Evolutionary conservation across 192 early-diverging fungal genomes (phyloP).

Genomic region (Chytriomyces confervae): DNA sequence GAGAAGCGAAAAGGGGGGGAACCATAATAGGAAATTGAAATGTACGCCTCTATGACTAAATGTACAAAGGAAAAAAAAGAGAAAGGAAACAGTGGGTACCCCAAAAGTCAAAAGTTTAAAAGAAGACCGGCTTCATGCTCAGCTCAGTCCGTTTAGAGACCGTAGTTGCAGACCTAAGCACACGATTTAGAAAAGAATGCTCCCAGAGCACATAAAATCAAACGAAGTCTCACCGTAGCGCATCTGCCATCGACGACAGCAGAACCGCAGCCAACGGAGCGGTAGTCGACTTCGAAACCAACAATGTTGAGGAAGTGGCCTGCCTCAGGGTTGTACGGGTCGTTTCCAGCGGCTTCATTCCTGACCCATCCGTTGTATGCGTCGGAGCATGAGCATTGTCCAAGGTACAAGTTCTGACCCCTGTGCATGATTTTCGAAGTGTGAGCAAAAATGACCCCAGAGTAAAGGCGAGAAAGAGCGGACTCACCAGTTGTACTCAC

Average conservation of each 20-base stretch:
- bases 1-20: no score
- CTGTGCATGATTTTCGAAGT: neutral
- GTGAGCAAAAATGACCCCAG: neutral
- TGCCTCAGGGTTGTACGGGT: conserved; percentile 14
- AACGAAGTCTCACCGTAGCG: conserved; percentile 2
- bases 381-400: neutral
- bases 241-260: neutral
- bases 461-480: neutral
- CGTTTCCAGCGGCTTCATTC: conserved; percentile 22
- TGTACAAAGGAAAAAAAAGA: no score
- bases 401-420: conserved; percentile 15
- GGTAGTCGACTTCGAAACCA: neutral
- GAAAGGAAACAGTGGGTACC: no score
- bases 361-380: conserved; percentile 23
- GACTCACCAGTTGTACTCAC: conserved; percentile 5
- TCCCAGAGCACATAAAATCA: neutral
- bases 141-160: neutral
- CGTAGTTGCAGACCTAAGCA: neutral
- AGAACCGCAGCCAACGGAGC: neutral
- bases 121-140: no score
- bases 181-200: neutral
- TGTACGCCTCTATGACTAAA: no score
- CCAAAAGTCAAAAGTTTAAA: no score
- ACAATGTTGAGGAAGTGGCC: conserved; percentile 14
- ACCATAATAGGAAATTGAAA: no score